Conservation (phyloP, 1,284 basidiomycete genomes). For the Sanguinoderma infundibulare region DNA sequence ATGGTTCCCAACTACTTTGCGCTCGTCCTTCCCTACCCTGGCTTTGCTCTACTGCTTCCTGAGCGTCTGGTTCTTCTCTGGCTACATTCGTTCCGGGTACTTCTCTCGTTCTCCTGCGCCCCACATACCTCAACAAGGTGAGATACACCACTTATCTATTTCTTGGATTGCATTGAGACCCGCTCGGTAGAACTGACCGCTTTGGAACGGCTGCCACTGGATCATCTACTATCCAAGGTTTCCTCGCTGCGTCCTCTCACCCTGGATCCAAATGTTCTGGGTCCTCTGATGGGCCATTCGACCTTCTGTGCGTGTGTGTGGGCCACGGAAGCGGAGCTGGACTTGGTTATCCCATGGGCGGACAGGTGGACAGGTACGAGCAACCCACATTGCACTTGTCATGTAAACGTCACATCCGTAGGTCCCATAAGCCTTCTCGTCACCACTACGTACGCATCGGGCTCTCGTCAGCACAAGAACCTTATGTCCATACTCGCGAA, state of each 20-base stretch:
- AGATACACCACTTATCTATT: not conserved
- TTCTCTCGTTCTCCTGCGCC: not conserved
- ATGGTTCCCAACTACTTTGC: conserved; percentile 4
- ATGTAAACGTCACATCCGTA: conserved; percentile 25
- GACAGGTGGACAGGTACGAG: conserved; percentile 52
- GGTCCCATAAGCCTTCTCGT: conserved; percentile 62
- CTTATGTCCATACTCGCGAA: conserved; percentile 24
- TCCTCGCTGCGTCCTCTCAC: conserved; percentile 30
- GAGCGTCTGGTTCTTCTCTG: conserved; percentile 13
- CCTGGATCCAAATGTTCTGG: conserved; percentile 33
- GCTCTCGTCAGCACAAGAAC: conserved; percentile 31
- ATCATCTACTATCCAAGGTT: conserved; percentile 36
- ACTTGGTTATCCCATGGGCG: conserved; percentile 42
- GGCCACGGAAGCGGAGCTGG: conserved; percentile 43
- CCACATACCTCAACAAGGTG: not conserved
- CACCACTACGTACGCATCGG: conserved; percentile 40
- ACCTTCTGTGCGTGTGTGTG: conserved; percentile 57
- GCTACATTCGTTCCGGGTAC: conserved; percentile 3
- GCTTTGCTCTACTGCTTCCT: conserved; percentile 13
- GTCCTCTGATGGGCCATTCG: conserved; percentile 19
- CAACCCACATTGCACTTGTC: conserved; percentile 5
- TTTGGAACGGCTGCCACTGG: conserved; percentile 28
- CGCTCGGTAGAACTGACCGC: conserved; percentile 10
- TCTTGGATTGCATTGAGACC: not conserved
- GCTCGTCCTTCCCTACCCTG: conserved; percentile 4